Conservation (phyloP, 306 rosid species). For the Chamaecrista fasciculata region DNA sequence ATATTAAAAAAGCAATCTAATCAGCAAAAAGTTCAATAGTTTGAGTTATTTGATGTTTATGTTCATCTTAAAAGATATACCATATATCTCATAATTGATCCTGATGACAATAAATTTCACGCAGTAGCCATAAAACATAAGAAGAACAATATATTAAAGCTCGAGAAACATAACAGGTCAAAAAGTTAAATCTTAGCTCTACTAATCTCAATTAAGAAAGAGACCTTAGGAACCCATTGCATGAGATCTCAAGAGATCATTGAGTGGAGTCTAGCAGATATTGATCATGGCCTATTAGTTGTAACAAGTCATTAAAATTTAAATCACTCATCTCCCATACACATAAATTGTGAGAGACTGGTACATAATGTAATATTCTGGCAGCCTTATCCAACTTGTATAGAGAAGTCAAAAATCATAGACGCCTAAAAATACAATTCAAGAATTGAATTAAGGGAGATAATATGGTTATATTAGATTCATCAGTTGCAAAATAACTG, state of each 20-base stretch:
- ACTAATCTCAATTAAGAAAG: not conserved
- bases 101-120: not conserved
- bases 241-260: not conserved
- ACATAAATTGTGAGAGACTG: not conserved
- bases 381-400: slow-evolving; percentile 18
- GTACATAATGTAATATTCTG: not conserved
- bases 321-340: not conserved
- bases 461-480: slow-evolving; percentile 14
- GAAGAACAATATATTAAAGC: not conserved
- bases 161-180: not conserved
- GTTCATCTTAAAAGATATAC: not conserved
- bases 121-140: not conserved
- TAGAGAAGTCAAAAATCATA: not conserved
- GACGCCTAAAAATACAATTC: slow-evolving; percentile 6
- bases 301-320: not conserved
- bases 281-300: not conserved
- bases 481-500: slow-evolving; percentile 12
- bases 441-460: not conserved
- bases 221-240: not conserved
- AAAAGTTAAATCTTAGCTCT: not conserved
- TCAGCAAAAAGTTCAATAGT: not conserved
- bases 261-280: not conserved
- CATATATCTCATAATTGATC: not conserved
- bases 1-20: not conserved
- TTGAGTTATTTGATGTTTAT: not conserved